A percentile compares a stretch with the other conserved stretches of the same genome.
These are phyloP conservation scores for Fusarium sp. DNA, from an alignment of 2,329 filamentous ascomycete genomes.

Conservation along the genomic window DNA sequence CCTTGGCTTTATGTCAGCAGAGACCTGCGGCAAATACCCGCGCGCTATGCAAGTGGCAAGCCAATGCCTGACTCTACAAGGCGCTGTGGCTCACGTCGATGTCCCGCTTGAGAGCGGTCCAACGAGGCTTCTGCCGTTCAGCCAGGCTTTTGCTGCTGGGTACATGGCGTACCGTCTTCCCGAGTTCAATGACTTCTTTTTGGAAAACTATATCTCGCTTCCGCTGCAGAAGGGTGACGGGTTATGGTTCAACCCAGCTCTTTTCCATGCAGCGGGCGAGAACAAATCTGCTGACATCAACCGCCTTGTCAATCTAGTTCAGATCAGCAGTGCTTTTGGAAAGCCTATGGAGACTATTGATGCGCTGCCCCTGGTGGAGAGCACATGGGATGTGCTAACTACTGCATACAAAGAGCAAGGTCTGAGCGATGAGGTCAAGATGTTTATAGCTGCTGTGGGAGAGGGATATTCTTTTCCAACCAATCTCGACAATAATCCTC, in stretches of 20 bases:
- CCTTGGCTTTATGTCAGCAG: constrained; percentile 69
- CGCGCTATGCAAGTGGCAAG: constrained; percentile 65
- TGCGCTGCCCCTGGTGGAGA: constrained; percentile 60
- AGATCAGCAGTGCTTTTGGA: constrained; percentile 72
- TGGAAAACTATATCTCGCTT: constrained; percentile 64
- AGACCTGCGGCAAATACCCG: constrained; percentile 61
- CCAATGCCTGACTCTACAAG: constrained; percentile 71
- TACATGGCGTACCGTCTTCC: constrained; percentile 68
- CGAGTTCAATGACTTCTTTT: constrained; percentile 68
- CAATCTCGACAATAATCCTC: constrained; percentile 69
- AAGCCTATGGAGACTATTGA: constrained; percentile 74
- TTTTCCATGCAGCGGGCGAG: constrained; percentile 73
- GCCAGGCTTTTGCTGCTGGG: constrained; percentile 67
- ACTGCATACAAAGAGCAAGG: constrained; percentile 52
- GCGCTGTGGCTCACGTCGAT: constrained; percentile 71
- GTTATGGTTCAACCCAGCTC: constrained; percentile 72
- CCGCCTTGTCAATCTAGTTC: constrained; percentile 71
- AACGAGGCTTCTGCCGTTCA: constrained; percentile 71
- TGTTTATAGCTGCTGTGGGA: constrained; percentile 63
- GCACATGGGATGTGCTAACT: constrained; percentile 58
- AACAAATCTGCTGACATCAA: constrained; percentile 63
- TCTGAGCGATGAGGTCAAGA: constrained; percentile 57
- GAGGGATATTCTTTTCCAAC: constrained; percentile 74
- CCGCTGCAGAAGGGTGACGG: constrained; percentile 69
- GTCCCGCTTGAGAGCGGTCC: constrained; percentile 71